These are phyloP conservation scores for Trichoderma sp. DNA, from an alignment of 2,329 filamentous ascomycete species.

Conservation along the genomic window DNA sequence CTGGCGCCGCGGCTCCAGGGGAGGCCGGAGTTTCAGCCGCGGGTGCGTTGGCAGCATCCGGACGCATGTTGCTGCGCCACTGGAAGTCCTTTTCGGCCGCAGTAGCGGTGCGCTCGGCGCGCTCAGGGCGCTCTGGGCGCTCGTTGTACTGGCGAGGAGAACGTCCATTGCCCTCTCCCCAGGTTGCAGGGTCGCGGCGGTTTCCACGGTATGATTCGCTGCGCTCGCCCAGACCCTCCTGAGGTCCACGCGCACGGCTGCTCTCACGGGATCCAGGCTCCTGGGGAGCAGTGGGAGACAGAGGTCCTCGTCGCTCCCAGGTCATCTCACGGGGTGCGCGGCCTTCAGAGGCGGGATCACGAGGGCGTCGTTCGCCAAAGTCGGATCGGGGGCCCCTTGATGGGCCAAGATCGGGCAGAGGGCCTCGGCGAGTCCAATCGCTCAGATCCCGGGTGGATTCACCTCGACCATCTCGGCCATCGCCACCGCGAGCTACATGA, in stretches of 20 bases:
- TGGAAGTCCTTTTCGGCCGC: conserved; percentile 91
- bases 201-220: conserved; percentile 61
- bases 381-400: conserved; percentile 52
- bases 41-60: conserved; percentile 68
- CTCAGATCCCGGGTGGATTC: conserved; percentile 76
- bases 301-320: conserved; percentile 93
- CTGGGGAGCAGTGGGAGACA: conserved; percentile 66
- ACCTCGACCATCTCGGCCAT: conserved; percentile 48
- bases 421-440: conserved; percentile 93
- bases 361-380: conserved; percentile 64
- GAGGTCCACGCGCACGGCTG: conserved; percentile 53
- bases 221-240: conserved; percentile 57
- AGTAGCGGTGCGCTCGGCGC: conserved; percentile 67
- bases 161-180: conserved; percentile 76
- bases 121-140: conserved; percentile 64
- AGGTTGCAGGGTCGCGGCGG: conserved; percentile 69
- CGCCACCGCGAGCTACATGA: conserved; percentile 76
- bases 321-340: conserved; percentile 71
- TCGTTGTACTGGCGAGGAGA: conserved; percentile 72
- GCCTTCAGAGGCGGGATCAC: conserved; percentile 62
- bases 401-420: conserved; percentile 67
- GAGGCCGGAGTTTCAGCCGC: conserved; percentile 70
- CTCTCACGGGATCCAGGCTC: conserved; percentile 59
- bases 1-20: conserved; percentile 63
- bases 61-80: conserved; percentile 89